phyloP scores from a whole-genome alignment of 768 basidiomycete genomes.

The Tricholoma bakamatsutake region DNA sequence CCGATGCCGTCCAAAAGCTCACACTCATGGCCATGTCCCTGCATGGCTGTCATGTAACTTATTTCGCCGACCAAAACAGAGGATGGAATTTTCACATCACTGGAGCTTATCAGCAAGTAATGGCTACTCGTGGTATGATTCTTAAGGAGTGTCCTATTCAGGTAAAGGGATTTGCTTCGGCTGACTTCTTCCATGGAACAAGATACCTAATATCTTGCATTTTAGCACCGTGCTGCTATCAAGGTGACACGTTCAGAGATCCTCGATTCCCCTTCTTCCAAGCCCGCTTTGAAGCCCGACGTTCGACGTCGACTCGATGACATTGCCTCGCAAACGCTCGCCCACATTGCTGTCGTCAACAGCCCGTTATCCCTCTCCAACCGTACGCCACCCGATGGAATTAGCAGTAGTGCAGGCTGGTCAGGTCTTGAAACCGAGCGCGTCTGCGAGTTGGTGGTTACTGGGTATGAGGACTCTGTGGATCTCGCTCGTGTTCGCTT shows the following conservation, averaged over 20 bases:
- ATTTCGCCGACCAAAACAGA: slow-evolving; percentile 64
- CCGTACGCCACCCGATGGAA: slow-evolving; percentile 71
- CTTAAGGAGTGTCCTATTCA: slow-evolving; percentile 86
- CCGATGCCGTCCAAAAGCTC: slow-evolving; percentile 74
- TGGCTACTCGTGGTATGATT: slow-evolving; percentile 83
- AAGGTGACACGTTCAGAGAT: slow-evolving; percentile 91
- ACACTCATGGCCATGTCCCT: slow-evolving; percentile 72
- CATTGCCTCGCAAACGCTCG: slow-evolving; percentile 87
- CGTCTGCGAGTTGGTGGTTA: slow-evolving; percentile 88
- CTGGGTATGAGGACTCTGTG: slow-evolving; percentile 83
- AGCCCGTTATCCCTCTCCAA: slow-evolving; percentile 70
- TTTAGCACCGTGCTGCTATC: slow-evolving; percentile 78
- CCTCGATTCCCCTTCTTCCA: slow-evolving; percentile 75
- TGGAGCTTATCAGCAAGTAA: slow-evolving; percentile 89
- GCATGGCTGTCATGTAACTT: slow-evolving; percentile 82
- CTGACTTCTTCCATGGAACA: slow-evolving; percentile 7
- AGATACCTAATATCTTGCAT: slow-evolving; percentile 13
- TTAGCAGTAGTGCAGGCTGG: slow-evolving; percentile 74
- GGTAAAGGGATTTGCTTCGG: slow-evolving; percentile 35
- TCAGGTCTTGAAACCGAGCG: slow-evolving; percentile 92
- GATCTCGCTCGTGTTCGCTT: slow-evolving; percentile 87
- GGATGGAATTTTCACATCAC: slow-evolving; percentile 89
- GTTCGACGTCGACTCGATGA: slow-evolving; percentile 87
- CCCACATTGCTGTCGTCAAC: slow-evolving; percentile 92
- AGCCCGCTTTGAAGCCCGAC: slow-evolving; percentile 75